Base-by-base conservation (phyloP, 1,139 yeast genomes). In the Blastobotrys niveus region DNA sequence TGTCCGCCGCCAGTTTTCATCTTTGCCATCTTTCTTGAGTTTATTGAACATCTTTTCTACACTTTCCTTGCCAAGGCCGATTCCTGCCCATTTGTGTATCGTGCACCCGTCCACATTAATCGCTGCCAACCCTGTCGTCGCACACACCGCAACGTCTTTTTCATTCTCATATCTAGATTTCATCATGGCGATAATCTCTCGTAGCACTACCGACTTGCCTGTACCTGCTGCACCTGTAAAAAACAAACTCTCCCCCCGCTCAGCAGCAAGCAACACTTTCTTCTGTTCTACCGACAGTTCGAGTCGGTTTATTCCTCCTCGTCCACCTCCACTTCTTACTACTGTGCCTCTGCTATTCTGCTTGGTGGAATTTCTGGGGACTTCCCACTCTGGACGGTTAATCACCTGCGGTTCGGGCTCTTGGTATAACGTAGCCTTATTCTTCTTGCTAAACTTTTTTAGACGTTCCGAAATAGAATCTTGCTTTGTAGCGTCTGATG, bases 161-260 rank as follows among this genome's bases (percentile, higher is more conserved):
- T 19, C 69, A 1, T 35, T 15, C 2, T 63, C 57, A 45, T 68
- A 61, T 38, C 70, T 64, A 5, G 68, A 62, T 14, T 66, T 61
- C 34, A 80, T 57, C 14, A 62, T 59, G 10, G 62, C 59, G 18
- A 87, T 84, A 29, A 88, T 66, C 34, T 76, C 75, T 40, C 74
- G 68, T 42, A 88, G 66, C 9, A 88, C 74, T 17, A 80, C 81
- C 3, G 96, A 87, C 61, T 89, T 89, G 56, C 97, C 97, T 0
- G 96, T 88, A 56, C 97, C 97, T 0, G 97, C 97, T 29, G 96
- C 85, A 41, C 97, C 97, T 0, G 96, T 88, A 60, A 82, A 88
- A 61, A 89, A 89, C 39, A 56, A n/a, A 32, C 44, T 54, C 18
- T 47, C 31, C 1, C 59, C 59, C 10, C 25, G 20, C 37, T 44